phyloP scores from a whole-genome alignment of 805 yeast species.

The Teunomyces stri region DNA sequence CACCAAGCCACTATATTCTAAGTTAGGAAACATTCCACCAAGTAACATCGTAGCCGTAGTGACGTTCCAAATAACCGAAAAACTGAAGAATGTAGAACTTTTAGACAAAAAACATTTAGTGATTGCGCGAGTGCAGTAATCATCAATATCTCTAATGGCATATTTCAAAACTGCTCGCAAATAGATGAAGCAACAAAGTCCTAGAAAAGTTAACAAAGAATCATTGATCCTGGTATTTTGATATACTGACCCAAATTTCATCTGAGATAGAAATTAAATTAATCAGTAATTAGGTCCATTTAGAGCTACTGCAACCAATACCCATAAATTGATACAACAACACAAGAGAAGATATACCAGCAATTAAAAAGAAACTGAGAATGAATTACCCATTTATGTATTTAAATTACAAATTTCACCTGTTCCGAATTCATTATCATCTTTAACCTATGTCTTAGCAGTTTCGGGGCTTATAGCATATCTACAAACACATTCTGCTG shows the following conservation, averaged over 20 bases:
- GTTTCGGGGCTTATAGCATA: no score
- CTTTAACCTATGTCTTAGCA: no score
- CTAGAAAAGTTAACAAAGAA: conserved; percentile 24
- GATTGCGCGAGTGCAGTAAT: conserved; percentile 42
- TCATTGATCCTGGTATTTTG: conserved; percentile 19
- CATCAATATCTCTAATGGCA: conserved; percentile 28
- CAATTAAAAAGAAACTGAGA: no score
- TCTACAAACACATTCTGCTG: no score
- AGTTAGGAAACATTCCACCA: conserved; percentile 27
- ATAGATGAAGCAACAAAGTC: conserved; percentile 23
- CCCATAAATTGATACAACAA: no score
- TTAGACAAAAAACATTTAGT: conserved; percentile 40
- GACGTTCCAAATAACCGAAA: conserved; percentile 63
- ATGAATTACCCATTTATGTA: not conserved
- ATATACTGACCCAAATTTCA: conserved; percentile 31
- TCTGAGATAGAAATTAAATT: conserved; percentile 22
- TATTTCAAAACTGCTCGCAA: conserved; percentile 27
- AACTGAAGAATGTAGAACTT: conserved; percentile 40
- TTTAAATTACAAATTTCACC: not conserved
- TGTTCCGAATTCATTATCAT: no score
- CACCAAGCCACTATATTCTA: conserved; percentile 31
- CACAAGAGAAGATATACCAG: no score
- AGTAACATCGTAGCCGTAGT: conserved; percentile 46
- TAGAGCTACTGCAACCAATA: no score
- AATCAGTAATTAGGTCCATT: no score